Base-by-base conservation (phyloP, 164 flowering plant species). In the Aristolochia contorta region DNA sequence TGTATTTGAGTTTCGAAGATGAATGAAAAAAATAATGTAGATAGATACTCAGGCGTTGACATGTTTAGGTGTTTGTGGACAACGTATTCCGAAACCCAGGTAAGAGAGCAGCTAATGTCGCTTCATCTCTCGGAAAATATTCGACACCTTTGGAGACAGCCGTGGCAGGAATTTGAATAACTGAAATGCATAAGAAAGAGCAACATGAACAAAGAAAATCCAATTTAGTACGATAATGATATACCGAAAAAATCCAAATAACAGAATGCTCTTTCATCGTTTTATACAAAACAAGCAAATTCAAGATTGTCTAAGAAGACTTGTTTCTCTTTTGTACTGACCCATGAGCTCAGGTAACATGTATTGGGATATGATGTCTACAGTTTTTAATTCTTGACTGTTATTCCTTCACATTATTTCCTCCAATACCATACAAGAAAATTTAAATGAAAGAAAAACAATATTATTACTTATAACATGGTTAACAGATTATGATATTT, bases 81-180 rank as follows among this genome's bases (percentile, higher is more conserved):
- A 24, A 33, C n/a, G 56, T 53, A 12, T 12, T 20, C 2, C 5
- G 46, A 67, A 64, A 53, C 15, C 54, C 61, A 12, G 45, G 58
- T 2, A 27, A 47, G 60, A 53, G 19, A 43, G 10, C 56, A 23
- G 47, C 69, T 72, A 93, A 67, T 93, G 96, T 19, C 98, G 89
- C 78, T 71, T 76, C 94, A 86, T 89, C 74, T 93, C 92, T 25
- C 51, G 76, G 81, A 93, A 81, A 55, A 93, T 86, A 58, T 70
- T 86, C 22, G 86, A 22, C 59, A 93, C 96, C 72, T 57, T 83
- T 1, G 96, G 97, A 19, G 98, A 89, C 57, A 93, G 67, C 72
- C 86, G 69, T 63, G 98, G 98, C 32, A 93, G 96, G 76, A 74
- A 86, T 67, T 86, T 93, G 70, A 87, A 93, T 78, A 93, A 46